Evolutionary conservation across 345 rosid genomes (phyloP), one percentile per base, ranked within the genome.

Genomic region (Citropsis articulata): DNA sequence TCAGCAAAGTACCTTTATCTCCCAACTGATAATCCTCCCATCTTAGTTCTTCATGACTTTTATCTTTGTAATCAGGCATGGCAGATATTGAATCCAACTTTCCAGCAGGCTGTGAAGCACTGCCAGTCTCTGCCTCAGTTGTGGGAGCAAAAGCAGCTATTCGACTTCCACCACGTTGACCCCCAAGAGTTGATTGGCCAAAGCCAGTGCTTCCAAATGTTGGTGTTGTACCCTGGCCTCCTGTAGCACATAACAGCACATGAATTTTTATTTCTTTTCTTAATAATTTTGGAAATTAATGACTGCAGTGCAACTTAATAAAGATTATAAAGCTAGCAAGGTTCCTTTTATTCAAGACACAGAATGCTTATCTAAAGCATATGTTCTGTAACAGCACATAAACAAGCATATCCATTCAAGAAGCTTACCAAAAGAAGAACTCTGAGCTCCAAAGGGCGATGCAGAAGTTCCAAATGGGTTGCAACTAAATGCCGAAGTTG

Each of bases 1-100:
- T 61, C 33, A 65, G 27, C 65, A 30, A 66, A 42, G 61, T 82
- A 94, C 99, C 98, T 93, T 93, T 94, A 84, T 97, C 99, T 85
- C 98, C 99, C 75, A 75, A 83, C 78, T 94, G 99, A 79, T 91
- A 93, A 78, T 97, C 99, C 82, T 91, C 99, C 98, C 98, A 91
- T 78, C 97, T 85, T 71, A 97, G 89, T 87, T 94, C 98, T 82
- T 97, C 98, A 55, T 90, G 97, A 85, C 85, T 88, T 86, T 93
- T 93, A 45, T 88, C 91, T 79, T 85, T 89, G 82, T 94, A 85
- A 48, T 60, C 84, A 75, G 93, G 73, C 99, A 93, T 93, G 55
- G 98, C 98, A 31, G 97, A 89, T 84, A 97, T 91, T 35, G 99
- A 97, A 75, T 81, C 90, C 70, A 97, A 83, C 86, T 88, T 90